Percentiles rank a stretch among this genome's conserved stretches.
Conservation (phyloP, 1,284 basidiomycete species). For the Apiotrichum sp. region DNA sequence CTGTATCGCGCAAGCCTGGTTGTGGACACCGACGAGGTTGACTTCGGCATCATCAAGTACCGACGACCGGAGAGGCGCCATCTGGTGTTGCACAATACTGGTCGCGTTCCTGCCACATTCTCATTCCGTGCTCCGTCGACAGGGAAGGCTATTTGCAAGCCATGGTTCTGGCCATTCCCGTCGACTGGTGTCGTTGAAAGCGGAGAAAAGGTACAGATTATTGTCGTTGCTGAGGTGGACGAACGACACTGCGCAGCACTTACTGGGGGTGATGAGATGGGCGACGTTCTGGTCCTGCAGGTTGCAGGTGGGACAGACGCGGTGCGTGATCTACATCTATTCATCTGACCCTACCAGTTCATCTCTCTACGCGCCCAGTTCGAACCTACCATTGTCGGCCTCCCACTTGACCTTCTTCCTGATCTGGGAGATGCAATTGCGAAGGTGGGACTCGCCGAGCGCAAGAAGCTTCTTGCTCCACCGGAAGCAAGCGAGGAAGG, state of each 20-base stretch:
- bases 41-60: constrained; percentile 40
- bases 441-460: constrained; percentile 17
- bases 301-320: constrained; percentile 35
- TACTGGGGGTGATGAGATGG: constrained; percentile 34
- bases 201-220: constrained; percentile 20
- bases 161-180: constrained; percentile 36
- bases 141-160: constrained; percentile 34
- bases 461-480: constrained; percentile 19
- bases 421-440: constrained; percentile 22
- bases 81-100: constrained; percentile 29
- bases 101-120: constrained; percentile 31
- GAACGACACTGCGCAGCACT: constrained; percentile 19
- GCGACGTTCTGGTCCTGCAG: constrained; percentile 37
- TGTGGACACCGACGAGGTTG: constrained; percentile 49
- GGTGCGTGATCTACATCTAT: constrained; percentile 14
- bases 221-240: constrained; percentile 27
- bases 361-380: constrained; percentile 35
- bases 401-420: constrained; percentile 28
- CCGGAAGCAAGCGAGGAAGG: background rate
- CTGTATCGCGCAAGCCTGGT: constrained; percentile 50
- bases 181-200: constrained; percentile 23
- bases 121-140: constrained; percentile 30
- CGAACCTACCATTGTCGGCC: constrained; percentile 25
- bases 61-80: constrained; percentile 17
- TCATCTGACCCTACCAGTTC: constrained; percentile 21